Base-by-base conservation (phyloP, 139 green algal genomes). In the Chlorella sp. region DNA sequence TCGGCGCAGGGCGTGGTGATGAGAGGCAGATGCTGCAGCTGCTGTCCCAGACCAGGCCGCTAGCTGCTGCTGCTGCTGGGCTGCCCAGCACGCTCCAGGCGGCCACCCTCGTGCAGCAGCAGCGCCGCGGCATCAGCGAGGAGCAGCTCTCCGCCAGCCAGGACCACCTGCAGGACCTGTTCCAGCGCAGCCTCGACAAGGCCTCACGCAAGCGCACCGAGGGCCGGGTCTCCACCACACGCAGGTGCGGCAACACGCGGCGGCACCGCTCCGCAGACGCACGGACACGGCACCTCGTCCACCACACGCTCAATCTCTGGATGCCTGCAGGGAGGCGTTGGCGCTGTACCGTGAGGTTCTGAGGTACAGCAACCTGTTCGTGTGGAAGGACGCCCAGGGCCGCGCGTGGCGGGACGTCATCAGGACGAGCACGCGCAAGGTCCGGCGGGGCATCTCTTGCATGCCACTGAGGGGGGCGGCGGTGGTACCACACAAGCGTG, bases 361-460 rank as follows among this genome's bases (percentile, higher is more conserved):
- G 17, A 79, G 85, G 33, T 86, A 82, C 70, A 83, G 74, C 31
- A 85, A 81, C 30, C 76, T 92, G 0, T 92, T 90, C 49, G 82
- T 87, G 20, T 90, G 85, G 85, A 64, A 71, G 23, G 83, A 92
- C 68, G 73, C 89, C 2, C 76, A 82, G 32, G 87, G 87, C 22
- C 32, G 77, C 1, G n/a, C 78, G 23, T 88, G 85, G 81, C 73
- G 83, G 4, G 83, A 91, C 71, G 55, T 88, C 24, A 82, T 92
- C 35, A 61, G 83, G 6, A 49, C 70, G 4, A 87, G 74, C 30
- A 75, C 87, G 1, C 75, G 87, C 26, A 73, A 84, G 69, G 67
- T 72, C 29, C 42, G 68, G n/a, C n/a, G n/a, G n/a, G n/a, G n/a
- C n/a, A n/a, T n/a, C n/a, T n/a, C n/a, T n/a, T n/a, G n/a, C n/a